phyloP scores from a whole-genome alignment of 768 basidiomycete genomes.

The Phanerochaete carnosa region DNA sequence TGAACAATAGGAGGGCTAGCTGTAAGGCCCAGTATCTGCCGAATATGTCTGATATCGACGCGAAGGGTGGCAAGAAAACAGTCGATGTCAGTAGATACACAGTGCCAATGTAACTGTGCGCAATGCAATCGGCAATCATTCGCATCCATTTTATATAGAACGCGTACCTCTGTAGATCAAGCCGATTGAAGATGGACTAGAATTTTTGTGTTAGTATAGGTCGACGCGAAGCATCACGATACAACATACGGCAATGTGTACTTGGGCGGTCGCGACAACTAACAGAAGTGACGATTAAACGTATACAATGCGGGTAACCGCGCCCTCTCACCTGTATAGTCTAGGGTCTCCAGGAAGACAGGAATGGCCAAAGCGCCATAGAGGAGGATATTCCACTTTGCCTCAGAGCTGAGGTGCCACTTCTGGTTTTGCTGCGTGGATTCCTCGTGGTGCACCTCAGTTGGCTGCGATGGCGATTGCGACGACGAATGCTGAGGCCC shows the following conservation, averaged over 20 bases:
- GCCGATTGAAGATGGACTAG: slow-evolving; percentile 31
- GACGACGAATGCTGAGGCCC: neutral
- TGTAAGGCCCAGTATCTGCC: slow-evolving; percentile 48
- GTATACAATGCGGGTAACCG: neutral
- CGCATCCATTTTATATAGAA: neutral
- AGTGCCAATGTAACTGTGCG: slow-evolving; percentile 44
- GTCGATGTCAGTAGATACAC: slow-evolving; percentile 48
- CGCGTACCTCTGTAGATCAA: slow-evolving; percentile 31
- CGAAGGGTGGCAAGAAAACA: slow-evolving; percentile 50
- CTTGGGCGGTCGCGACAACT: slow-evolving; percentile 53
- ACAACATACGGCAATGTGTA: slow-evolving; percentile 43
- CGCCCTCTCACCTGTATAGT: slow-evolving; percentile 29
- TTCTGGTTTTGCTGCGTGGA: neutral
- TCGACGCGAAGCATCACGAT: neutral
- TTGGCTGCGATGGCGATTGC: neutral
- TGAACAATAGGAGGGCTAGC: slow-evolving; percentile 40
- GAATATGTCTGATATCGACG: slow-evolving; percentile 46
- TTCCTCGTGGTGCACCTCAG: neutral
- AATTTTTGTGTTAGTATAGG: neutral
- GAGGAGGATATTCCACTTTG: slow-evolving; percentile 18
- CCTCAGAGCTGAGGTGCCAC: neutral
- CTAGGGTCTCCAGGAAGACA: slow-evolving; percentile 37
- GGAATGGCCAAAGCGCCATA: slow-evolving; percentile 39
- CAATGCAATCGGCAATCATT: neutral
- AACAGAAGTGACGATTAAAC: neutral